Evolutionary conservation across 192 early-diverging fungal genomes (phyloP).

Genomic region (Podila verticillata): DNA sequence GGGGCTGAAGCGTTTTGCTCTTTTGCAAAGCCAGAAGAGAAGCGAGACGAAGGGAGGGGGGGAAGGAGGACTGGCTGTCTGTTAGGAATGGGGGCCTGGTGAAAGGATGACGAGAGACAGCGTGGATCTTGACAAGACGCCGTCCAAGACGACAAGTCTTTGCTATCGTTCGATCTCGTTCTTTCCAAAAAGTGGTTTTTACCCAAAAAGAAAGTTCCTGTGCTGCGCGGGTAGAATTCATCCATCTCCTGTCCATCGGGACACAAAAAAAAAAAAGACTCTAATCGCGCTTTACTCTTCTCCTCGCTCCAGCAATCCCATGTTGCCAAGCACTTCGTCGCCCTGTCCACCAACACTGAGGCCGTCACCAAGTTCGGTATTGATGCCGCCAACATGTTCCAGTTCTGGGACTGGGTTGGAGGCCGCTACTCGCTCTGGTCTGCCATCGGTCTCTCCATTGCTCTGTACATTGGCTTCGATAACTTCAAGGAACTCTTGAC

Average conservation of each 20-base stretch:
- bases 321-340: conserved; percentile 99
- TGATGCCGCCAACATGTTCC: conserved; percentile 97
- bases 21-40: no score
- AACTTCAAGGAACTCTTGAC: conserved; percentile 92
- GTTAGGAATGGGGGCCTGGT: no score
- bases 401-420: conserved; percentile 99
- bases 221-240: no score
- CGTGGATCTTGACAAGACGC: no score
- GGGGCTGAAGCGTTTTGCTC: no score
- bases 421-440: conserved; percentile 99
- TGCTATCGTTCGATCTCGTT: no score
- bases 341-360: conserved; percentile 94
- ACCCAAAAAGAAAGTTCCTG: no score
- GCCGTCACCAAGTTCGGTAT: conserved; percentile 94
- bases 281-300: background rate
- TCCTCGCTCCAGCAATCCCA: conserved; percentile 60
- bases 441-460: conserved; percentile 97
- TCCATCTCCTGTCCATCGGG: background rate
- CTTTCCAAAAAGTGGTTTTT: no score
- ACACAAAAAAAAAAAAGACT: background rate
- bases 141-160: no score
- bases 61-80: no score
- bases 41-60: no score
- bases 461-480: conserved; percentile 93
- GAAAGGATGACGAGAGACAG: no score